Evolutionary conservation across 2,329 filamentous ascomycete species (phyloP).

Genomic region (Venturia aucupariae): DNA sequence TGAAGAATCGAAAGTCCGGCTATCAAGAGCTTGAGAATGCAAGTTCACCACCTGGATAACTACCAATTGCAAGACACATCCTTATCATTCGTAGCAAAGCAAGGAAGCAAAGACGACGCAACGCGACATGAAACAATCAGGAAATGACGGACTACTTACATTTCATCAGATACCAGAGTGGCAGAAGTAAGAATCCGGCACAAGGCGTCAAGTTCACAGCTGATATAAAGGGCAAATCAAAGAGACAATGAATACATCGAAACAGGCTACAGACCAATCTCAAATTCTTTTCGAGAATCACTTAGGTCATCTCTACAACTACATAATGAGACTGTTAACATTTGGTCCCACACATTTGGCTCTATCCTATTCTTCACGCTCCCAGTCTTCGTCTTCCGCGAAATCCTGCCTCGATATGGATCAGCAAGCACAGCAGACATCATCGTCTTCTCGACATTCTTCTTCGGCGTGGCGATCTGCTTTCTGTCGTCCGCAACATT

Average conservation of each 20-base stretch:
- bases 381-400: constrained; percentile 30
- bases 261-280: constrained; percentile 22
- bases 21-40: not conserved
- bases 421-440: no score
- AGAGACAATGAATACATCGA: constrained; percentile 29
- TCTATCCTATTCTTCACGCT: constrained; percentile 32
- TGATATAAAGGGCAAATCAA: not conserved
- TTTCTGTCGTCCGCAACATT: no score
- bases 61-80: not conserved
- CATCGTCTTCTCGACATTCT: no score
- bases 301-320: constrained; percentile 25
- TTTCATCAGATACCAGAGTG: not conserved
- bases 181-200: not conserved
- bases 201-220: not conserved
- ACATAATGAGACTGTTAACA: constrained; percentile 37
- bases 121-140: not conserved
- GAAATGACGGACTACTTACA: not conserved
- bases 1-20: not conserved
- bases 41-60: not conserved
- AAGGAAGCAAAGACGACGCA: not conserved
- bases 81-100: not conserved
- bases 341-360: constrained; percentile 38
- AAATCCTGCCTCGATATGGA: constrained; percentile 29
- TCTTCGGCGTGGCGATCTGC: no score
- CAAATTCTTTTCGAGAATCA: not conserved